phyloP scores from a whole-genome alignment of 768 basidiomycete species.

The Pulveroboletus sp. region DNA sequence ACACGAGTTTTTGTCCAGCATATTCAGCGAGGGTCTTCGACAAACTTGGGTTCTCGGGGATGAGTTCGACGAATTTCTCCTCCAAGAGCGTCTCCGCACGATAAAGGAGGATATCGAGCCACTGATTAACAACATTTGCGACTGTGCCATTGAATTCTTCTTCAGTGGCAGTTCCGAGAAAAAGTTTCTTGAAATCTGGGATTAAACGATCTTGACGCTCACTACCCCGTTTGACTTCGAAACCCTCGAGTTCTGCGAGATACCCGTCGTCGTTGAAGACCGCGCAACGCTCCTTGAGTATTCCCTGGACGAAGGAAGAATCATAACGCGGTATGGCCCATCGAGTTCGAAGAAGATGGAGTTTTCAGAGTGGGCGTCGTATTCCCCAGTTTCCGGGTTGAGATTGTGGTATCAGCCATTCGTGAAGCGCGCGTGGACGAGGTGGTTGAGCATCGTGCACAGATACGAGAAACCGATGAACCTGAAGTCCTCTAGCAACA shows the following conservation, averaged over 20 bases:
- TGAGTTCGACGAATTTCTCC: conserved; percentile 93
- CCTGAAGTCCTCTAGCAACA: conserved; percentile 97
- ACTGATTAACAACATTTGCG: conserved; percentile 89
- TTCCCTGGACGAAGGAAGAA: conserved; percentile 97
- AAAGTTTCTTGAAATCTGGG: conserved; percentile 95
- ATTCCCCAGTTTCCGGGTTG: conserved; percentile 79
- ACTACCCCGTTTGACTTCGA: conserved; percentile 96
- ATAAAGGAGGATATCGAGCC: conserved; percentile 93
- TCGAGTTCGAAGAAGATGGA: conserved; percentile 99
- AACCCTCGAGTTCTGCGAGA: conserved; percentile 97
- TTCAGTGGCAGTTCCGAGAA: conserved; percentile 87
- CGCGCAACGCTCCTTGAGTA: conserved; percentile 97
- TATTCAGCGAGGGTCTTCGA: conserved; percentile 95
- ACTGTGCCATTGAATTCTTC: conserved; percentile 96
- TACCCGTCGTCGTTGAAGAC: conserved; percentile 98
- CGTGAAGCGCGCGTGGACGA: conserved; percentile 92
- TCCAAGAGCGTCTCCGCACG: conserved; percentile 81
- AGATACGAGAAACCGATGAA: conserved; percentile 95
- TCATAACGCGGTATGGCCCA: conserved; percentile 98
- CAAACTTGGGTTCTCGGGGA: conserved; percentile 98
- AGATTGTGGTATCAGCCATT: conserved; percentile 97
- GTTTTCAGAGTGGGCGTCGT: conserved; percentile 87
- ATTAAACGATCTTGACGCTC: conserved; percentile 99
- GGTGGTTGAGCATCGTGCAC: conserved; percentile 98
- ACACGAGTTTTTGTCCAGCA: conserved; percentile 93